Percentiles rank a stretch among this genome's conserved stretches.
Conservation (phyloP, 768 basidiomycete genomes). For the Lactarius sp. region DNA sequence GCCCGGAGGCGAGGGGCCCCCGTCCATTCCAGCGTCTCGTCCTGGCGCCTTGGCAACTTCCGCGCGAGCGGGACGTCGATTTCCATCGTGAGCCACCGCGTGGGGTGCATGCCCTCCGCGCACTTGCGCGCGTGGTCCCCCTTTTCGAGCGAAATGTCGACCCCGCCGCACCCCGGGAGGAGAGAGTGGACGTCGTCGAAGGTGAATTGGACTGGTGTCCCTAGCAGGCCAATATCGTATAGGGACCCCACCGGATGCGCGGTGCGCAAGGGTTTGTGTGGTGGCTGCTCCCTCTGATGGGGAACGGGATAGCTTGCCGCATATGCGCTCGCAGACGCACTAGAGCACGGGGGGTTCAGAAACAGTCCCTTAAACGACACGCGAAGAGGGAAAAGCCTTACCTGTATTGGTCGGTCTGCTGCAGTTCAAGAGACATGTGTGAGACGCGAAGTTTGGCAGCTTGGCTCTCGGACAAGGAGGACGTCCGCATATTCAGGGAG, state of each 20-base stretch:
- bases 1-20: slow-evolving; percentile 18
- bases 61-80: slow-evolving; percentile 47
- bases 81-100: slow-evolving; percentile 57
- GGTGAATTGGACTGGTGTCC: slow-evolving; percentile 26
- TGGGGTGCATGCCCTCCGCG: slow-evolving; percentile 31
- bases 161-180: slow-evolving; percentile 43
- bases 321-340: slow-evolving; percentile 39
- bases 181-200: slow-evolving; percentile 46
- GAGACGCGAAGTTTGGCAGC: slow-evolving; percentile 53
- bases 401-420: slow-evolving; percentile 67
- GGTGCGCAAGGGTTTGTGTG: slow-evolving; percentile 49
- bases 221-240: slow-evolving; percentile 45
- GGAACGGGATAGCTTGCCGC: slow-evolving; percentile 52
- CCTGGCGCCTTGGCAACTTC: slow-evolving; percentile 22
- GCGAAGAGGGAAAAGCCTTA: slow-evolving; percentile 32
- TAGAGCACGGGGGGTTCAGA: slow-evolving; percentile 6
- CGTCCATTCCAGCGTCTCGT: slow-evolving; percentile 4
- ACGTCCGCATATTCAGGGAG: slow-evolving; percentile 54
- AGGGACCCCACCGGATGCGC: slow-evolving; percentile 48
- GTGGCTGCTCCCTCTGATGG: slow-evolving; percentile 53
- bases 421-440: slow-evolving; percentile 50
- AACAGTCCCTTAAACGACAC: background rate
- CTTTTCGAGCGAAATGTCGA: slow-evolving; percentile 45
- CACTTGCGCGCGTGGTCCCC: slow-evolving; percentile 47
- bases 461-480: slow-evolving; percentile 43